Base-by-base conservation (phyloP, 1,139 yeast species). In the Suhomyces atakaporum region DNA sequence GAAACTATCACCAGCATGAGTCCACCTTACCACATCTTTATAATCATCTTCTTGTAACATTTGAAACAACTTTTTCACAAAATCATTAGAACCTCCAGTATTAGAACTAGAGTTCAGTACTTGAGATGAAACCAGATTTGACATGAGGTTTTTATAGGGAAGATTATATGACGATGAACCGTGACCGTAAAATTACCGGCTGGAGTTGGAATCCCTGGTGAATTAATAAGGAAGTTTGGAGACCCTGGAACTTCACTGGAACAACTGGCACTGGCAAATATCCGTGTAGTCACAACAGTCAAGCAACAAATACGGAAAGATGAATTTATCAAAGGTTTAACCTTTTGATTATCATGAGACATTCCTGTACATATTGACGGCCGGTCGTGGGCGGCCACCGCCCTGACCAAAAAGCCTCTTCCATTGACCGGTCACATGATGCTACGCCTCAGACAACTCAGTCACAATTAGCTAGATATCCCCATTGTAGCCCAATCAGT, bases 1-100 rank as follows among this genome's bases (percentile, higher is more conserved):
- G 62, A 92, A 92, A 29, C 88, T 78, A 53, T 87, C 94, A 1
- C 97, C 97, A 15, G 59, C 58, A 21, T 75, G 75, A 1, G 95
- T 81, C 97, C 97, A 92, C 40, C 84, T 67, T 9, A 92, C 96
- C 22, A 87, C 78, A 41, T 76, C 75, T 33, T 76, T 73, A 58
- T 85, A 86, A 22, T 76, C 72, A 42, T 85, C 86, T 44, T 83
- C 89, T 54, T 87, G 95, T 27, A 92, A 71, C 92, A 92, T 90
- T 44, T 82, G 83, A 55, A 76, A 86, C 25, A 86, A 61, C 56
- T 84, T 84, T 50, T 84, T 80, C 29, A 84, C 92, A 50, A 84
- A 84, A 56, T 84, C 92, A 40, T 84, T 82, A 16, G 83, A 79
- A 2, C 81, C 80, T 31, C 49, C 45, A 29, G 34, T 38, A 38